phyloP scores from a whole-genome alignment of 1,139 yeast species.

The Scheffersomyces stambukii region DNA sequence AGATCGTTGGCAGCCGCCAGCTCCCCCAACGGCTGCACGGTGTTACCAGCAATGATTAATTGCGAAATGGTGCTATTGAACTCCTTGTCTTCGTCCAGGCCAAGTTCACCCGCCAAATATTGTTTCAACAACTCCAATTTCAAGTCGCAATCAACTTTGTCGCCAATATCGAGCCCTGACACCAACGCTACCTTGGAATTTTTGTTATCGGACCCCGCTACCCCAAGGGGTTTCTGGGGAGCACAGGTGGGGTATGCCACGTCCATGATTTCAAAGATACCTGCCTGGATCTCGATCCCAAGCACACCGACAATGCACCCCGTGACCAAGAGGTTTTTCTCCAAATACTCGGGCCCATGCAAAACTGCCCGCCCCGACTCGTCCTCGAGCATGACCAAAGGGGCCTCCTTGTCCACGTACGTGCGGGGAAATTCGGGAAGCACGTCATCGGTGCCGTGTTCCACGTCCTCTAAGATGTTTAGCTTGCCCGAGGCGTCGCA shows the following conservation, averaged over 20 bases:
- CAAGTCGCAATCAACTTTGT: conserved; percentile 35
- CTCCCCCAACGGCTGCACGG: conserved; percentile 40
- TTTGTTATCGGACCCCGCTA: background rate
- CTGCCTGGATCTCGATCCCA: conserved; percentile 83
- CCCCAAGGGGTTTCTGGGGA: conserved; percentile 45
- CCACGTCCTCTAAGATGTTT: conserved; percentile 77
- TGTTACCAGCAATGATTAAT: conserved; percentile 73
- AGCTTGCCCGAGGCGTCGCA: conserved; percentile 84
- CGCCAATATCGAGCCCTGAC: conserved; percentile 66
- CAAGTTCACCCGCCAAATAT: conserved; percentile 67
- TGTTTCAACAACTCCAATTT: conserved; percentile 64
- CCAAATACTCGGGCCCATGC: conserved; percentile 56
- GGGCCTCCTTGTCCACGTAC: conserved; percentile 23
- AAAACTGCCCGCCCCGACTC: conserved; percentile 85
- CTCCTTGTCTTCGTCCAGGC: conserved; percentile 24
- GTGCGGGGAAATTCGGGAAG: conserved; percentile 33
- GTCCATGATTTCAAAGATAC: conserved; percentile 82
- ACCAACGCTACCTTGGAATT: conserved; percentile 52
- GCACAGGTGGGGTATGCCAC: conserved; percentile 64
- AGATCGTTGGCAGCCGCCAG: conserved; percentile 17
- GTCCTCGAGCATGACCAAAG: conserved; percentile 77
- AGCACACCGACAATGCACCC: conserved; percentile 83
- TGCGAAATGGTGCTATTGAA: conserved; percentile 39
- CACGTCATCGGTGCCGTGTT: conserved; percentile 52
- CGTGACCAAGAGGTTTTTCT: conserved; percentile 60